A percentile compares a stretch with the other conserved stretches of the same genome.
Evolutionary conservation across 2,329 filamentous ascomycete species (phyloP).

Genomic region (Aureobasidium leucospermi): DNA sequence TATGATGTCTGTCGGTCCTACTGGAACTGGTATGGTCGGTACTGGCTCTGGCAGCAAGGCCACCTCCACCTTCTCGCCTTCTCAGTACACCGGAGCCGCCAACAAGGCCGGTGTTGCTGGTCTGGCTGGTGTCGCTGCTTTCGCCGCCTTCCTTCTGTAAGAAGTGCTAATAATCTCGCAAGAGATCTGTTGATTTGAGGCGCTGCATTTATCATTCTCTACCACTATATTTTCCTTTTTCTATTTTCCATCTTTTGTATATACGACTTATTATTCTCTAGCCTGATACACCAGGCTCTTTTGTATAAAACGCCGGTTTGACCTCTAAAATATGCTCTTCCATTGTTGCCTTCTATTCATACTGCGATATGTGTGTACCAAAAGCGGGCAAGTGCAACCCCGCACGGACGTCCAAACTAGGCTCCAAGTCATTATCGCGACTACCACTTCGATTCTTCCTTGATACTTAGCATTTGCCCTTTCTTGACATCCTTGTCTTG

Average conservation of each 20-base stretch:
- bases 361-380: background rate
- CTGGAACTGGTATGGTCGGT: background rate
- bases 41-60: slow-evolving; percentile 6
- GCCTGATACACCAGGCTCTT: background rate
- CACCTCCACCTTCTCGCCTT: slow-evolving; percentile 1
- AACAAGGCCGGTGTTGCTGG: slow-evolving; percentile 9
- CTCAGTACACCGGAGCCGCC: slow-evolving; percentile 12
- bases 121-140: slow-evolving; percentile 9
- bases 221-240: background rate
- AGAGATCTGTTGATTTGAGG: slow-evolving; percentile 4
- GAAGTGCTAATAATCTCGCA: background rate
- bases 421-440: too few species aligned
- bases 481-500: too few species aligned
- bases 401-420: too few species aligned
- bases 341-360: background rate
- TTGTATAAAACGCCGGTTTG: background rate
- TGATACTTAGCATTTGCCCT: too few species aligned
- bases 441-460: too few species aligned
- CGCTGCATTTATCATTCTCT: background rate
- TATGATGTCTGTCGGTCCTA: background rate
- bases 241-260: slow-evolving; percentile 4
- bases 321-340: background rate
- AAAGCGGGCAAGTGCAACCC: background rate
- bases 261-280: slow-evolving; percentile 1
- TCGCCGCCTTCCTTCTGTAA: slow-evolving; percentile 14